Base-by-base conservation (phyloP, 2,329 filamentous ascomycete genomes). In the Aspergillus tamarii region DNA sequence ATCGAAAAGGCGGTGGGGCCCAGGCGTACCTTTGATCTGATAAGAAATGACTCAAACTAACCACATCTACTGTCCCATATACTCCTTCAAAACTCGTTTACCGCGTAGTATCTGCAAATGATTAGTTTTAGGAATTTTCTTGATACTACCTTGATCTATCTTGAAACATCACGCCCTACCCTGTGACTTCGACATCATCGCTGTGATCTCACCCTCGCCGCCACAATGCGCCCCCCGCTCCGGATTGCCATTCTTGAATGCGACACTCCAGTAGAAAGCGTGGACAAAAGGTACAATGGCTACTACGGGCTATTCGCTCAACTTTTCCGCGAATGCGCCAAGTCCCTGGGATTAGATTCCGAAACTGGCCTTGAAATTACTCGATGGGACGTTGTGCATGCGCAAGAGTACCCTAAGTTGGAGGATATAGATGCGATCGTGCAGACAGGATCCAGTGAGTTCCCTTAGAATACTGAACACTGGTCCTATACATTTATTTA, bases 171-270 rank as follows among this genome's bases (percentile, higher is more conserved):
- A 21, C n/a, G 3, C 10, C 43, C n/a, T 21, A 23, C 43, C 43
- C 21, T 28, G 46, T 26, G 21, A 48, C 23, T 4, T 28, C 45
- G 23, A 6, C 45, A 48, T 48, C 45, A 26, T 16, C 12, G 34
- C 34, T 36, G 34, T 48, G 14, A 48, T 48, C 23, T 28, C 23
- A 48, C 45, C 57, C 43, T 26, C 30, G n/a, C 14, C 43, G 8
- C 30, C 54, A 57, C 3, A n/a, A 80, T 80, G 77, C 71, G 65
- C 50, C 63, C 72, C 19, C 86, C 87, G 34, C 81, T 94, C 69
- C 90, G 91, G 61, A 90, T 97, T 78, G 93, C 94, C 54, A 86
- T 98, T 70, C 88, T 98, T 69, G 92, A 97, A 83, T 90, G 91
- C 82, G 94, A 97, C 79, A 91, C 87, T 1, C 93, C 93, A 1